Evolutionary conservation across 2,329 filamentous ascomycete genomes (phyloP).

Genomic region (Cladorrhinum sp.): DNA sequence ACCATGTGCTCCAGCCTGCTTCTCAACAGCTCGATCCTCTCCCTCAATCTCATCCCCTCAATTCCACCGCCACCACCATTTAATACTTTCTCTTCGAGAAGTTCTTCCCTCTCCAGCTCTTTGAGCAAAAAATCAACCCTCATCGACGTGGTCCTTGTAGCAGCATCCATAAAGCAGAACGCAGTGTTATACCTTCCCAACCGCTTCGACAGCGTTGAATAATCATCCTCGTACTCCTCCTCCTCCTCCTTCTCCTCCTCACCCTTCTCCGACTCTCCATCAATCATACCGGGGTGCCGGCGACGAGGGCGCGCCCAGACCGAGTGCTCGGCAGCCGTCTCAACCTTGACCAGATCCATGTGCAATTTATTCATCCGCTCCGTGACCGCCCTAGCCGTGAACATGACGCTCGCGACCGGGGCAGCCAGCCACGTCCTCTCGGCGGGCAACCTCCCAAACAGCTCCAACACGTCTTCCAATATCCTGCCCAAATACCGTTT

Average conservation of each 20-base stretch:
- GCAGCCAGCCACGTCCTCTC: neutral
- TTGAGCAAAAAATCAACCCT: neutral
- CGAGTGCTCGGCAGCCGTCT: neutral
- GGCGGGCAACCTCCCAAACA: too few species aligned
- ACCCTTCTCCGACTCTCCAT: too few species aligned
- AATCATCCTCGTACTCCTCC: neutral
- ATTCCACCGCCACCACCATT: too few species aligned
- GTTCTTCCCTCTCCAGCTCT: neutral
- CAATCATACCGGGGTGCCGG: too few species aligned
- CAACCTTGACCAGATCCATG: neutral
- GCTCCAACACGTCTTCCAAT: too few species aligned
- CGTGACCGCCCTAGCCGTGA: neutral
- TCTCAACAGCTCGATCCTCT: neutral
- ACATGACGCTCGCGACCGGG: neutral
- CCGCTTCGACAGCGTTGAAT: neutral
- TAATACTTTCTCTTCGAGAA: too few species aligned
- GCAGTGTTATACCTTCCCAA: neutral
- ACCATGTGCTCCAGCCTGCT: neutral
- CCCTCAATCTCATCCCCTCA: neutral
- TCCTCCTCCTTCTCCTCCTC: neutral
- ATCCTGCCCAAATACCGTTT: neutral
- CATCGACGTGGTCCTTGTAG: neutral
- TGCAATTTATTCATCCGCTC: neutral
- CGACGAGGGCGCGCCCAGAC: neutral
- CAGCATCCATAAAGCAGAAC: neutral